Evolutionary conservation across 2,329 filamentous ascomycete genomes (phyloP).

Genomic region (Cercospora zeae-maydis): DNA sequence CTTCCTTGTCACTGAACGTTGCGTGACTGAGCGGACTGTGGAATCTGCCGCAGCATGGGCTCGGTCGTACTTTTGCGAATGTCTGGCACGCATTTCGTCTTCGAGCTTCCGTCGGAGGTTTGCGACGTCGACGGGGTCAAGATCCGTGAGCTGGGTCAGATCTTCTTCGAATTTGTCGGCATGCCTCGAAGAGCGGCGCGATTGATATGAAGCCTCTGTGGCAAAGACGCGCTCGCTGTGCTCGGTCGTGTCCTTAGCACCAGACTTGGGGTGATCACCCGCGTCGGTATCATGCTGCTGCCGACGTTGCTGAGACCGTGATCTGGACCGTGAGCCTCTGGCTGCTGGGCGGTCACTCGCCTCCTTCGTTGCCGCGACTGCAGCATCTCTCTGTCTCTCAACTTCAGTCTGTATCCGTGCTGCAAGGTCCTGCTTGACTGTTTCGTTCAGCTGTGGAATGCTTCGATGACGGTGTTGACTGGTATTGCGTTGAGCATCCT

Average conservation of each 20-base stretch:
- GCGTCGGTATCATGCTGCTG: neutral
- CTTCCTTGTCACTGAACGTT: constrained; percentile 47
- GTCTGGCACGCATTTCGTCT: constrained; percentile 41
- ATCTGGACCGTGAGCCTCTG: constrained; percentile 12
- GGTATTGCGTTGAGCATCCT: neutral
- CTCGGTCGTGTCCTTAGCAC: neutral
- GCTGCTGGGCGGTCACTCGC: neutral
- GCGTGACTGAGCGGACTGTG: constrained; percentile 39
- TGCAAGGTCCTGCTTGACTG: constrained; percentile 20
- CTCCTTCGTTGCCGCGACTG: neutral
- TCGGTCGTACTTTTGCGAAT: constrained; percentile 2
- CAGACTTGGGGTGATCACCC: neutral
- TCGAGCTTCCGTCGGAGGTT: constrained; percentile 55
- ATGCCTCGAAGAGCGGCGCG: constrained; percentile 11
- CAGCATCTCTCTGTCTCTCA: constrained; percentile 22
- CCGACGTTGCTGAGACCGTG: constrained; percentile 13
- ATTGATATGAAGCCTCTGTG: constrained; percentile 4
- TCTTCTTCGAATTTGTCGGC: constrained; percentile 30
- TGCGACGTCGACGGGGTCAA: constrained; percentile 52
- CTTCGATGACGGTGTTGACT: neutral
- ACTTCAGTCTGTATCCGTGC: constrained; percentile 32
- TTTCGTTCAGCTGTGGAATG: constrained; percentile 19
- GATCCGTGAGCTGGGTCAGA: constrained; percentile 54
- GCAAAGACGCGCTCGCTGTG: neutral
- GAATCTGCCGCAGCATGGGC: constrained; percentile 35